Conservation (phyloP, 176 grass and related monocot species). For the Guadua angustifolia region DNA sequence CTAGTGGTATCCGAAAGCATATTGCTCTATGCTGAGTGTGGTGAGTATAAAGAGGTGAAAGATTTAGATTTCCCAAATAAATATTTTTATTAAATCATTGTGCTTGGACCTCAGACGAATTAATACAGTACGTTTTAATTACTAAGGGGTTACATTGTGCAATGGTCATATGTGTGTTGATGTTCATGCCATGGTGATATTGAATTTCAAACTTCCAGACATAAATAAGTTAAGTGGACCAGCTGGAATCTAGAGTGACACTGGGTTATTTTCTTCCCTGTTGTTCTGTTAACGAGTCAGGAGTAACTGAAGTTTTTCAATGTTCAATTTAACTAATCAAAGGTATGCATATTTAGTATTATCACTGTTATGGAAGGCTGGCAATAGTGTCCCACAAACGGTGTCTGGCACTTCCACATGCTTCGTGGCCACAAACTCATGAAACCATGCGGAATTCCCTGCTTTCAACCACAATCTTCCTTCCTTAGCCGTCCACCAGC, state of each 20-base stretch:
- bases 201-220: slow-evolving; percentile 24
- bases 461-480: slow-evolving; percentile 18
- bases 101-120: background rate
- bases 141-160: background rate
- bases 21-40: slow-evolving; percentile 18
- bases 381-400: background rate
- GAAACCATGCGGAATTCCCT: slow-evolving; percentile 30
- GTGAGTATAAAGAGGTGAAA: background rate
- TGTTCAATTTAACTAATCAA: background rate
- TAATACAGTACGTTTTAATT: background rate
- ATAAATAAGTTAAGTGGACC: background rate
- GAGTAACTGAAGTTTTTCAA: slow-evolving; percentile 1
- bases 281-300: background rate
- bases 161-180: background rate
- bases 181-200: background rate
- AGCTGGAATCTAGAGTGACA: slow-evolving; percentile 11
- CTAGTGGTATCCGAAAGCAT: background rate
- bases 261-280: background rate
- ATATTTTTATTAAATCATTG: slow-evolving; percentile 2
- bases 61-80: background rate
- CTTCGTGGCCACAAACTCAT: background rate
- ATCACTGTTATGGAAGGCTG: background rate
- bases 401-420: slow-evolving; percentile 10
- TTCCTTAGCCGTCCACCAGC: background rate
- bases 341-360: slow-evolving; percentile 3